Percentiles rank a stretch among this genome's conserved stretches.
Conservation (phyloP, 257 asterid genomes). For the Scutellaria barbata region DNA sequence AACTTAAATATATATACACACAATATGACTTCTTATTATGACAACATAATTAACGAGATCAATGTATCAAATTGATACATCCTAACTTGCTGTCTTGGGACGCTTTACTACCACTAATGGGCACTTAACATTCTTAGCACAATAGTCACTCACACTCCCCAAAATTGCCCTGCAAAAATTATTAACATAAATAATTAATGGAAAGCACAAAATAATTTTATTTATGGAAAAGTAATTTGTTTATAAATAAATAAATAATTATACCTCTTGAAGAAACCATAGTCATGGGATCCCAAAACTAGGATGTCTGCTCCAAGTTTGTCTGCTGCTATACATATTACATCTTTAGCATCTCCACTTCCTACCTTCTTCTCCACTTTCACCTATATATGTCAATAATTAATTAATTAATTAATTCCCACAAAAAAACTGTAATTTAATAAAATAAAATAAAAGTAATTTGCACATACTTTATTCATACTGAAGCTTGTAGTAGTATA, state of each 20-base stretch:
- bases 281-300: conserved; percentile 75
- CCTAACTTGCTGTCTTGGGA: conserved; percentile 39
- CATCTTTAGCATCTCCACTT: conserved; percentile 70
- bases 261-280: conserved; percentile 76
- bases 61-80: not conserved
- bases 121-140: conserved; percentile 65
- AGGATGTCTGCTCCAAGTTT: conserved; percentile 61
- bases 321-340: conserved; percentile 60
- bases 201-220: not conserved
- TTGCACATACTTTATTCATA: conserved; percentile 26
- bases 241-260: not conserved
- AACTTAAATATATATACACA: no score
- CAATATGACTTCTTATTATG: no score
- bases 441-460: not conserved
- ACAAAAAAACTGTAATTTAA: not conserved
- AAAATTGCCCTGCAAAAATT: conserved; percentile 44
- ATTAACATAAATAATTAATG: not conserved
- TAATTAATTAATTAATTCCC: not conserved
- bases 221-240: no score
- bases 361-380: conserved; percentile 64
- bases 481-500: conserved; percentile 31
- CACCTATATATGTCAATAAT: conserved; percentile 39
- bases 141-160: conserved; percentile 65
- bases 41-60: no score
- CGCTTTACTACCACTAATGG: conserved; percentile 59